Conservation (phyloP, 768 basidiomycete species). For the Psilocybe tampanensis region DNA sequence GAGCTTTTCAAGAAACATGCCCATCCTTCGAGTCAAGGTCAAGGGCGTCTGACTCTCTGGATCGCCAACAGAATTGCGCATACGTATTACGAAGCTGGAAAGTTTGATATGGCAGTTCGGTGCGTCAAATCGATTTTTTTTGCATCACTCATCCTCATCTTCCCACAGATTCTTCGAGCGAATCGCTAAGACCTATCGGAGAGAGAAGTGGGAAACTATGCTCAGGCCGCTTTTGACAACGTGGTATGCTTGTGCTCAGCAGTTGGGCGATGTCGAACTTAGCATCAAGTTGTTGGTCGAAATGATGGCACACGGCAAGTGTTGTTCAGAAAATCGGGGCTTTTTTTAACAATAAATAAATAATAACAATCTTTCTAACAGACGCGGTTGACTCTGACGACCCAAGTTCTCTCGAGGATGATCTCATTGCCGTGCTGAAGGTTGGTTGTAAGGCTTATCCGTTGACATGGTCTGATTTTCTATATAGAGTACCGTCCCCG, state of each 20-base stretch:
- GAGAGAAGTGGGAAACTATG: slow-evolving; percentile 79
- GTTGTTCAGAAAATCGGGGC: not conserved
- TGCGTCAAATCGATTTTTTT: slow-evolving; percentile 32
- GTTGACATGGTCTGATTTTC: not conserved
- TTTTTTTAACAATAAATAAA: slow-evolving; percentile 3
- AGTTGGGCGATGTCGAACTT: slow-evolving; percentile 74
- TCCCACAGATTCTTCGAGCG: slow-evolving; percentile 85
- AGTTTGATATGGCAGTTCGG: slow-evolving; percentile 89
- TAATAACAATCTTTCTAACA: slow-evolving; percentile 21
- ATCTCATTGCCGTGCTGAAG: slow-evolving; percentile 72
- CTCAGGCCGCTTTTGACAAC: slow-evolving; percentile 72
- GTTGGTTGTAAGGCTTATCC: slow-evolving; percentile 36
- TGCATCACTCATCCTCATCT: not conserved
- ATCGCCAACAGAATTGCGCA: slow-evolving; percentile 91
- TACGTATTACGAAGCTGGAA: slow-evolving; percentile 77
- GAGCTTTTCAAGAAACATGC: slow-evolving; percentile 86
- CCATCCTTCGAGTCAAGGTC: slow-evolving; percentile 48
- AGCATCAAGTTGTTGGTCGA: slow-evolving; percentile 80
- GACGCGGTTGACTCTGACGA: slow-evolving; percentile 47
- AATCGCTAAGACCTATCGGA: slow-evolving; percentile 86
- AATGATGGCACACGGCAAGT: slow-evolving; percentile 77
- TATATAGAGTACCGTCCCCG: slow-evolving; percentile 70
- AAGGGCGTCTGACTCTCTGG: slow-evolving; percentile 83
- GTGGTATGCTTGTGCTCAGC: slow-evolving; percentile 85
- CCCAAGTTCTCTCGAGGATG: slow-evolving; percentile 58